Conservation (phyloP, 1,284 basidiomycete species). For the Pseudozyma sp. region DNA sequence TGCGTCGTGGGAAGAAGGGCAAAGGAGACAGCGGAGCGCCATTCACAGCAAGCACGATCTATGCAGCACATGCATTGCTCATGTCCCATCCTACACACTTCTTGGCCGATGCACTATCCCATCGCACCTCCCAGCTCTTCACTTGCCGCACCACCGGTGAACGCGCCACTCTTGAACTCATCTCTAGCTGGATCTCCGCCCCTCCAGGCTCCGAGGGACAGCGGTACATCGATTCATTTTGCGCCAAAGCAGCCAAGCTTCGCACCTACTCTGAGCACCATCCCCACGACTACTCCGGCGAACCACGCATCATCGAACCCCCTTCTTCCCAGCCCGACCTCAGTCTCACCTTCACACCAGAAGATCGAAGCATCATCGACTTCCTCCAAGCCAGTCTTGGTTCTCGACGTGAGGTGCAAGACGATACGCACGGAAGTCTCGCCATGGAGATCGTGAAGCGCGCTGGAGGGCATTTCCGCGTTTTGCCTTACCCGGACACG, state of each 20-base stretch:
- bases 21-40: neutral
- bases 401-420: slow-evolving; percentile 75
- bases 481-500: slow-evolving; percentile 30
- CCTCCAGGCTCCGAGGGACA: slow-evolving; percentile 26
- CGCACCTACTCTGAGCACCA: slow-evolving; percentile 66
- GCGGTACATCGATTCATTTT: slow-evolving; percentile 57
- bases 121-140: slow-evolving; percentile 76
- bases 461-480: slow-evolving; percentile 68
- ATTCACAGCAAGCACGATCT: slow-evolving; percentile 66
- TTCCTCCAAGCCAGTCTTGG: slow-evolving; percentile 78
- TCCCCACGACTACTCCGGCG: slow-evolving; percentile 74
- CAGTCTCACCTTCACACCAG: slow-evolving; percentile 72
- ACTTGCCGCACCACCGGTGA: slow-evolving; percentile 78
- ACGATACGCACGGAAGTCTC: slow-evolving; percentile 75
- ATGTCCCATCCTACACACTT: slow-evolving; percentile 78
- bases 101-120: slow-evolving; percentile 74
- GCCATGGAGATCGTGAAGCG: slow-evolving; percentile 77
- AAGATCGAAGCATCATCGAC: slow-evolving; percentile 77
- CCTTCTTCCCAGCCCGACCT: slow-evolving; percentile 4
- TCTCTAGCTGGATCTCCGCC: slow-evolving; percentile 74
- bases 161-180: slow-evolving; percentile 74
- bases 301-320: slow-evolving; percentile 71
- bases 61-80: slow-evolving; percentile 81
- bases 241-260: slow-evolving; percentile 63
- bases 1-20: neutral